phyloP scores from a whole-genome alignment of 176 grass and related monocot species.

The Oryza meridionalis region DNA sequence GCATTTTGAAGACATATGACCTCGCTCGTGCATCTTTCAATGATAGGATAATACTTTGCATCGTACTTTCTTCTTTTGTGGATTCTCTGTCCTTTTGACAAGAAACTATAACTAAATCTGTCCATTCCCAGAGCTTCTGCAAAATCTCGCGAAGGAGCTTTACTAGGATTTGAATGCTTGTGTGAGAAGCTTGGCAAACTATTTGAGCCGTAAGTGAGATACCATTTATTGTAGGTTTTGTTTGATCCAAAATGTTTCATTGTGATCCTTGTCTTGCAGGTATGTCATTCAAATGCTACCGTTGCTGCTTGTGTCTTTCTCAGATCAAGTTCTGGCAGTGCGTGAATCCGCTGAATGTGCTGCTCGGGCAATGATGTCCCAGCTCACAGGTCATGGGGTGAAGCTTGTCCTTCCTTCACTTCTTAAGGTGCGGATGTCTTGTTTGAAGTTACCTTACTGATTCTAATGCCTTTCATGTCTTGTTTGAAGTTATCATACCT shows the following conservation, averaged over 20 bases:
- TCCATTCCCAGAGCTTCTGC: constrained; percentile 66
- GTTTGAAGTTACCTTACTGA: background rate
- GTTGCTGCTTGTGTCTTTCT: constrained; percentile 92
- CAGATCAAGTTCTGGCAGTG: constrained; percentile 97
- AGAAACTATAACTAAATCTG: constrained; percentile 19
- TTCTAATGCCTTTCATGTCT: background rate
- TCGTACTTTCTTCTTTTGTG: background rate
- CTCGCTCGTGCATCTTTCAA: constrained; percentile 8
- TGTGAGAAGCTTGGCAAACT: constrained; percentile 95
- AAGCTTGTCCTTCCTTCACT: constrained; percentile 98
- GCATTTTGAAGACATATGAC: constrained; percentile 1
- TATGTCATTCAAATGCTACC: constrained; percentile 99
- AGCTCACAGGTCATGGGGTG: constrained; percentile 94
- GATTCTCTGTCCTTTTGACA: constrained; percentile 11
- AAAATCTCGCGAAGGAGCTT: constrained; percentile 95
- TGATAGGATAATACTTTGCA: background rate
- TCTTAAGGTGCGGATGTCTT: constrained; percentile 73
- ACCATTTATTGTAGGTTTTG: constrained; percentile 15
- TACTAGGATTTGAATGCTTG: constrained; percentile 99
- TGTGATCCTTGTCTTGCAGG: constrained; percentile 61
- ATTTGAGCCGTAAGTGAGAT: constrained; percentile 94
- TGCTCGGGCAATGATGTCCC: constrained; percentile 99
- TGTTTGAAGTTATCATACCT: background rate
- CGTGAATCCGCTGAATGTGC: constrained; percentile 97
- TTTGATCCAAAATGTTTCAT: constrained; percentile 38